These are phyloP conservation scores for Streptanthus diversifolius DNA, from an alignment of 345 rosid genomes.

Conservation along the genomic window DNA sequence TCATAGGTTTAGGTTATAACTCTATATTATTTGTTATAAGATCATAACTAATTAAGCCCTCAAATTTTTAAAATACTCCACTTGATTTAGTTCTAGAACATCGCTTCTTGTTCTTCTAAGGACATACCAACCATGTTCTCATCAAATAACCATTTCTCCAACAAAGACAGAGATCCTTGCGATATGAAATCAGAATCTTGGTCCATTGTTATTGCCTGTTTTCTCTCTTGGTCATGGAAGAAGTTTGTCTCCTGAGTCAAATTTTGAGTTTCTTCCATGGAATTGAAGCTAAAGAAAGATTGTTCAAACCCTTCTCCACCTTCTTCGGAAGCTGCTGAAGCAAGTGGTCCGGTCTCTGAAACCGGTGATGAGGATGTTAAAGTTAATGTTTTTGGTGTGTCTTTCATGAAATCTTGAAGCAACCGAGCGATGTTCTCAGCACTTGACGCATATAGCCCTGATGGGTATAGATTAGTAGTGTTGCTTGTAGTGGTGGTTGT, in stretches of 20 bases:
- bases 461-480: constrained; percentile 18
- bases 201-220: constrained; percentile 35
- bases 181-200: constrained; percentile 29
- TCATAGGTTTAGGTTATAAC: constrained; percentile 21
- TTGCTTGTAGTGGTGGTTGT: constrained; percentile 28
- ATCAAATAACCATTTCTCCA: constrained; percentile 77
- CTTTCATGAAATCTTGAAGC: constrained; percentile 68
- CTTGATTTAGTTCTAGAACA: constrained; percentile 30
- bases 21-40: constrained; percentile 23
- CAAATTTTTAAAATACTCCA: not conserved
- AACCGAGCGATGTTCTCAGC: constrained; percentile 66
- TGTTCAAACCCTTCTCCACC: constrained; percentile 29
- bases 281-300: constrained; percentile 49
- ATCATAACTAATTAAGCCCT: constrained; percentile 12
- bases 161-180: constrained; percentile 48
- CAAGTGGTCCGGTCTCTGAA: constrained; percentile 28
- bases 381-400: constrained; percentile 33
- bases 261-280: constrained; percentile 34
- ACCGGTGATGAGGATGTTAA: constrained; percentile 24
- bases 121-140: constrained; percentile 50
- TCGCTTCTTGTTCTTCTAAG: constrained; percentile 37
- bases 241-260: constrained; percentile 43
- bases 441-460: constrained; percentile 56
- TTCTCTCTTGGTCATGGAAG: constrained; percentile 47
- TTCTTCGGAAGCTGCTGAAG: constrained; percentile 14